Evolutionary conservation across 352 stramenopile species (phyloP).

Genomic region (Pythium volutum): DNA sequence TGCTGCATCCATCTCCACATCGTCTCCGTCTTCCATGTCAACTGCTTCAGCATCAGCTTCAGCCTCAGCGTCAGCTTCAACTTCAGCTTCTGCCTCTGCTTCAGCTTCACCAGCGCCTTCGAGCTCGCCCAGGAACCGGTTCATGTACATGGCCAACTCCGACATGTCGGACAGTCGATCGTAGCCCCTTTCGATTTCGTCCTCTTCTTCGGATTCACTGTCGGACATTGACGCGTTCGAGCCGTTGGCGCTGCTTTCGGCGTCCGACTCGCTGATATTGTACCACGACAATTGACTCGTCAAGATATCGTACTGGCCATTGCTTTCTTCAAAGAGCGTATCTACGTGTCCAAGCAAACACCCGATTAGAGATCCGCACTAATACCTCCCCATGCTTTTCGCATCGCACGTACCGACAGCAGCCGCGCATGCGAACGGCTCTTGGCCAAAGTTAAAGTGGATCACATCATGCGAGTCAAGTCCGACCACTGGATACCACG

Average conservation of each 20-base stretch:
- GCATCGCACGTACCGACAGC: conserved; percentile 35
- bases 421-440: conserved; percentile 51
- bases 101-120: background rate
- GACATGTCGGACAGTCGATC: conserved; percentile 20
- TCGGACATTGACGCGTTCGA: conserved; percentile 22
- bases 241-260: conserved; percentile 12
- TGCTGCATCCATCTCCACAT: background rate
- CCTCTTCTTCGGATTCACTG: conserved; percentile 29
- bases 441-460: conserved; percentile 81
- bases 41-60: no score
- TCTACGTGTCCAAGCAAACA: conserved; percentile 26
- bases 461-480: conserved; percentile 77
- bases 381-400: no score
- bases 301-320: conserved; percentile 23
- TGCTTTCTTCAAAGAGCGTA: conserved; percentile 49
- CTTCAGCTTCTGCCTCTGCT: no score
- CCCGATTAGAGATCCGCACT: no score
- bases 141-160: conserved; percentile 6
- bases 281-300: conserved; percentile 46
- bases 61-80: no score
- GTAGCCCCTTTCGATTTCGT: conserved; percentile 20
- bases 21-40: background rate
- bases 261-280: conserved; percentile 49
- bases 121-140: background rate
- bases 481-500: conserved; percentile 78